A percentile compares a stretch with the other conserved stretches of the same genome.
Evolutionary conservation across 2,329 filamentous ascomycete species (phyloP).

Genomic region (Colletotrichum scovillei): DNA sequence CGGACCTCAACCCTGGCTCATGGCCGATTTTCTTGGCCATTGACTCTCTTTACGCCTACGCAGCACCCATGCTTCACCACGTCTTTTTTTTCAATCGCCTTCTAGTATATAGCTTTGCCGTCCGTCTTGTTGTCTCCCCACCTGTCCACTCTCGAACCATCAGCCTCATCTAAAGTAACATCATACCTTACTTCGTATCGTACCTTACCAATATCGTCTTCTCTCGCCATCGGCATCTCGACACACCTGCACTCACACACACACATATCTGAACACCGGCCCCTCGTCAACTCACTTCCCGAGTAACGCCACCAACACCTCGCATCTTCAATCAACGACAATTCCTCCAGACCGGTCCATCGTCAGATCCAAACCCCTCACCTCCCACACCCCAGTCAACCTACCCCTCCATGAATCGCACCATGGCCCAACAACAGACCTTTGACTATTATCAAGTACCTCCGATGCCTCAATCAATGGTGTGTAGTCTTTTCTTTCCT

Average conservation of each 20-base stretch:
- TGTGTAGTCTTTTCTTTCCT: not conserved
- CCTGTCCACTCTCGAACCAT: conserved; percentile 29
- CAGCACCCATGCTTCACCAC: not conserved
- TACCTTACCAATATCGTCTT: not conserved
- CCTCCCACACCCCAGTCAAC: not conserved
- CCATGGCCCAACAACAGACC: conserved; percentile 31
- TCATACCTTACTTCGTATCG: not conserved
- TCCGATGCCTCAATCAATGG: conserved; percentile 32
- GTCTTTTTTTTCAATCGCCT: not conserved
- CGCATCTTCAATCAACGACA: not conserved
- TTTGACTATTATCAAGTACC: conserved; percentile 33
- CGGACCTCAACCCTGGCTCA: conserved; percentile 12
- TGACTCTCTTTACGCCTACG: too few species aligned
- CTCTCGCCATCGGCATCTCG: conserved; percentile 25
- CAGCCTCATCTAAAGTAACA: conserved; percentile 27
- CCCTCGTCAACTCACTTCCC: not conserved
- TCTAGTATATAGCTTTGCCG: conserved; percentile 32
- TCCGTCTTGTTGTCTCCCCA: conserved; percentile 28
- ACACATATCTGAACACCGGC: conserved; percentile 1
- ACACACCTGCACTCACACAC: not conserved
- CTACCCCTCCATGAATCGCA: conserved; percentile 26
- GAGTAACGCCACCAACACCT: conserved; percentile 23
- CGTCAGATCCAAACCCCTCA: not conserved
- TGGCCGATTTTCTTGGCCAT: not conserved
- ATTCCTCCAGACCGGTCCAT: conserved; percentile 3